phyloP scores from a whole-genome alignment of 164 flowering plant genomes.

The Taxillus chinensis region DNA sequence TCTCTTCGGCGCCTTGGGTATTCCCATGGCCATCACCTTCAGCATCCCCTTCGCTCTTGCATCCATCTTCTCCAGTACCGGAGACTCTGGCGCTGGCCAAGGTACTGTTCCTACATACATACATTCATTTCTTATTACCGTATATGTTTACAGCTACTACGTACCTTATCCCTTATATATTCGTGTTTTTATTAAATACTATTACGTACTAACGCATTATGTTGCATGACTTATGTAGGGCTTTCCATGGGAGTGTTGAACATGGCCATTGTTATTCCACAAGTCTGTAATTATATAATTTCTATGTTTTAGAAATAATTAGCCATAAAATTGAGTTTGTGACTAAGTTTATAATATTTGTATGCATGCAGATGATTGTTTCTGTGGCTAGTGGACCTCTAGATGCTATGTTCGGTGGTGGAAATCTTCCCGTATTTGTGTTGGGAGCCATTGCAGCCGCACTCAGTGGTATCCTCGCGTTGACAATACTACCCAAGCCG shows the following conservation, averaged over 20 bases:
- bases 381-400: neutral
- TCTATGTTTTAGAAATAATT: too few species aligned
- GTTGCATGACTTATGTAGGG: too few species aligned
- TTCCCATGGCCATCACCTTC: conserved; percentile 24
- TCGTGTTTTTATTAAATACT: too few species aligned
- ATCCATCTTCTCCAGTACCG: conserved; percentile 27
- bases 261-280: too few species aligned
- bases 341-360: too few species aligned
- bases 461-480: neutral
- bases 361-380: conserved; percentile 1
- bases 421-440: conserved; percentile 1
- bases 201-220: too few species aligned
- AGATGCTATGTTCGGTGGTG: conserved; percentile 1
- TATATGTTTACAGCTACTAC: too few species aligned
- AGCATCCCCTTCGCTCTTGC: conserved; percentile 62
- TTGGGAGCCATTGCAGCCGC: neutral
- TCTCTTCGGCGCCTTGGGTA: conserved; percentile 5
- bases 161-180: too few species aligned
- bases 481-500: neutral
- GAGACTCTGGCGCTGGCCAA: conserved; percentile 44
- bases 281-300: too few species aligned
- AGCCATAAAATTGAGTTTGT: too few species aligned
- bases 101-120: conserved; percentile 14
- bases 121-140: too few species aligned
- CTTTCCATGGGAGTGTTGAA: too few species aligned